phyloP scores from a whole-genome alignment of 2,329 filamentous ascomycete species.

The Diaporthe sp. region DNA sequence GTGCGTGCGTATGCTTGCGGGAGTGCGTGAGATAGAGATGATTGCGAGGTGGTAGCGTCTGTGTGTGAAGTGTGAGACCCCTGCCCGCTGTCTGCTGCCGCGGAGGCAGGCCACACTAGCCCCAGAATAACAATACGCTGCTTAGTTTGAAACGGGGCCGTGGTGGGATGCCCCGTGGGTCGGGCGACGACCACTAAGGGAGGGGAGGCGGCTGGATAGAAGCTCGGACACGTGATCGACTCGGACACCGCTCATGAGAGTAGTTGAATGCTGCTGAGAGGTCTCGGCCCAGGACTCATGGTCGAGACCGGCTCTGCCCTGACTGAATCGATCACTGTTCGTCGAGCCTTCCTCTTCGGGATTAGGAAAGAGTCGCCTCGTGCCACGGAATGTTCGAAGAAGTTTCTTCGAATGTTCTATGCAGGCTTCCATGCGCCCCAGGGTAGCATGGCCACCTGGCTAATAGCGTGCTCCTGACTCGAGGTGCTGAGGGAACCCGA shows the following conservation, averaged over 20 bases:
- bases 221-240: constrained; percentile 20
- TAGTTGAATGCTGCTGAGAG: background rate
- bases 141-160: constrained; percentile 20
- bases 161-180: constrained; percentile 15
- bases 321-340: constrained; percentile 30
- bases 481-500: constrained; percentile 10
- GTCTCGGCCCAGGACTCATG: constrained; percentile 9
- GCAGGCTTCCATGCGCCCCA: constrained; percentile 36
- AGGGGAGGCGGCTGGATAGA: background rate
- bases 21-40: constrained; percentile 23
- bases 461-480: constrained; percentile 29
- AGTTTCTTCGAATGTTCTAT: constrained; percentile 30
- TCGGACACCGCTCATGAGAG: background rate
- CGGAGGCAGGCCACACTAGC: constrained; percentile 12
- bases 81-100: constrained; percentile 6
- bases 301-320: constrained; percentile 26
- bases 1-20: constrained; percentile 25
- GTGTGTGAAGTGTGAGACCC: constrained; percentile 26
- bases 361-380: background rate
- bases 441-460: constrained; percentile 27
- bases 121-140: constrained; percentile 10
- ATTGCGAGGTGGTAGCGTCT: constrained; percentile 22
- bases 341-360: constrained; percentile 5
- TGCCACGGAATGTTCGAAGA: constrained; percentile 17
- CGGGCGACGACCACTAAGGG: constrained; percentile 4